These are phyloP conservation scores for Reticulascus tulasneorum DNA, from an alignment of 2,329 filamentous ascomycete genomes.

Conservation along the genomic window DNA sequence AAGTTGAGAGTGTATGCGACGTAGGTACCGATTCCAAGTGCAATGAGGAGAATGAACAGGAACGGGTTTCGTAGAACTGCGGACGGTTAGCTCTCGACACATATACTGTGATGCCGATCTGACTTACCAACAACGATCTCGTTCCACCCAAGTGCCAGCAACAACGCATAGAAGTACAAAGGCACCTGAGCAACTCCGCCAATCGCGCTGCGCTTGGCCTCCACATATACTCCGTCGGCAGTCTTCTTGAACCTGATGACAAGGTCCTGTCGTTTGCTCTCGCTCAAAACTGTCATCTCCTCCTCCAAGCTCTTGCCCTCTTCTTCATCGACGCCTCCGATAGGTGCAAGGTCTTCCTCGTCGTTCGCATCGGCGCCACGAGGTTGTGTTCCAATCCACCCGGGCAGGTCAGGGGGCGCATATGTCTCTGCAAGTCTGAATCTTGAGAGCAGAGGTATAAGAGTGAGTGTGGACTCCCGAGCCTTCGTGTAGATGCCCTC, in stretches of 20 bases:
- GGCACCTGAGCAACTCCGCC: slow-evolving; percentile 93
- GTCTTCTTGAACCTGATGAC: slow-evolving; percentile 97
- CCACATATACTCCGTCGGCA: slow-evolving; percentile 94
- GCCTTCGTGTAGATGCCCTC: slow-evolving; percentile 92
- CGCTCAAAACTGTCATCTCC: slow-evolving; percentile 91
- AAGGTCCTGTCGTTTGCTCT: slow-evolving; percentile 85
- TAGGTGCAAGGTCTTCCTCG: slow-evolving; percentile 83
- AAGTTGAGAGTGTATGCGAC: slow-evolving; percentile 91
- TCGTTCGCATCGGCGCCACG: slow-evolving; percentile 72
- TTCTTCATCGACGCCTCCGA: slow-evolving; percentile 91
- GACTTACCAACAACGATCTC: slow-evolving; percentile 86
- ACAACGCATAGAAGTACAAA: slow-evolving; percentile 86
- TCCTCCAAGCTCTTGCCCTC: slow-evolving; percentile 93
- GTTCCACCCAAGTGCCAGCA: slow-evolving; percentile 96
- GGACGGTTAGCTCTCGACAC: slow-evolving; percentile 8
- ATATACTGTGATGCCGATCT: too few species aligned
- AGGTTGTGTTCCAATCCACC: slow-evolving; percentile 78
- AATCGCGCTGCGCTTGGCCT: slow-evolving; percentile 95
- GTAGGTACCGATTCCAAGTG: slow-evolving; percentile 74
- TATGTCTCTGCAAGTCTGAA: slow-evolving; percentile 77
- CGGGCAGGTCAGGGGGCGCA: slow-evolving; percentile 73
- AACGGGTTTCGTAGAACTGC: slow-evolving; percentile 88
- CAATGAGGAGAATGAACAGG: slow-evolving; percentile 83
- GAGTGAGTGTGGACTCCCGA: slow-evolving; percentile 82
- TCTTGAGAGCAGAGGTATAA: slow-evolving; percentile 83